Evolutionary conservation across 2,329 filamentous ascomycete species (phyloP), one percentile per base, ranked within the genome.

Genomic region (Diaporthe sp.): DNA sequence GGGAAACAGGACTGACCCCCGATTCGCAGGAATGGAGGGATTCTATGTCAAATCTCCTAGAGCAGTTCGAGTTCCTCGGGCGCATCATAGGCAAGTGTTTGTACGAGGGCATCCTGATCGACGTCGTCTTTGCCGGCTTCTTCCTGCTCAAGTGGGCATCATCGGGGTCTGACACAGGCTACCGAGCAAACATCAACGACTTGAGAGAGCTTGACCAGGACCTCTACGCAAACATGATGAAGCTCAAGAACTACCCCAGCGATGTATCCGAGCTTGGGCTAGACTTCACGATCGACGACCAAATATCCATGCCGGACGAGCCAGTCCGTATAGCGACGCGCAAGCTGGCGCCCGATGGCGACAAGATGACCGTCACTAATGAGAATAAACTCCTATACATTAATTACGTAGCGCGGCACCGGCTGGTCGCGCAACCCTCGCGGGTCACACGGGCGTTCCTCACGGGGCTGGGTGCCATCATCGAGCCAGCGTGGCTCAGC

Each of bases 81-180:
- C 93, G 97, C 4, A 91, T 99, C 39, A 93, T 99, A 37, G 97
- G 97, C 15, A 99, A 99, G 83, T 99, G 97, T 84, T 88, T 99
- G 81, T 99, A 99, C 81, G 97, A 99, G 85, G 96, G 96, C 0
- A 98, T 99, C 59, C 89, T 99, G 4, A 93, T 98, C 62, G 96
- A 99, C 83, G 93, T 98, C 76, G 92, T 92, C 69, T 99, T 99
- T 86, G 96, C 96, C 1, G 93, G 94, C 0, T 99, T 99, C 86
- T 99, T 99, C 85, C 89, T 99, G 9, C 90, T 98, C 76, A 98
- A 98, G 82, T 99, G 97, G 97, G 92, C 95, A 3, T 89, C 96
- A 72, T 92, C 93, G 92, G 82, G 82, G 22, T 81, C 82, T 1
- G 80, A 83, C 71, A 90, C 91, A 15, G 90, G 91, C 13, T 98